phyloP scores from a whole-genome alignment of 2,329 filamentous ascomycete genomes.

The Pseudogymnoascus sp. region DNA sequence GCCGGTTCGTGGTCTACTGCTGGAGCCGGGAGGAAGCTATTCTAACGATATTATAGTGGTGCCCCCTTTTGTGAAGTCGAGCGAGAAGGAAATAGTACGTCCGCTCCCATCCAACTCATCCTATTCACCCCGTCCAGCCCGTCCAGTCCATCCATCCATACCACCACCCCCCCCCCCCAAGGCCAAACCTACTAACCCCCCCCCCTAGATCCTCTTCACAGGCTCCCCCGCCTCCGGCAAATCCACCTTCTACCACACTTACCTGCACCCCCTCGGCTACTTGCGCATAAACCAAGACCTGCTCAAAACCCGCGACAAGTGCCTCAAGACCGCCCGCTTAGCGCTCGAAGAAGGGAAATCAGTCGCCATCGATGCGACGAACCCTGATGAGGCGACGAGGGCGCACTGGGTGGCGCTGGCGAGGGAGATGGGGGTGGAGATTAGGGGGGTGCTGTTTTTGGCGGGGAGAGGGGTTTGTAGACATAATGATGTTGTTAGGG shows the following conservation, averaged over 20 bases:
- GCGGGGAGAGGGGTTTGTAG: slow-evolving; percentile 39
- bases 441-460: slow-evolving; percentile 50
- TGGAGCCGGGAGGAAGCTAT: not conserved
- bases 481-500: slow-evolving; percentile 81
- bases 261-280: slow-evolving; percentile 71
- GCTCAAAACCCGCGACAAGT: slow-evolving; percentile 64
- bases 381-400: slow-evolving; percentile 70
- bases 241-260: slow-evolving; percentile 77
- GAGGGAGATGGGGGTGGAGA: slow-evolving; percentile 58
- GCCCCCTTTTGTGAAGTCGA: not conserved
- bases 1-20: slow-evolving; percentile 12
- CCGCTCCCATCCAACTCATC: not conserved
- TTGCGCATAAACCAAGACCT: slow-evolving; percentile 83
- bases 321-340: slow-evolving; percentile 63
- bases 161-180: not conserved
- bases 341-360: slow-evolving; percentile 56
- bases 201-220: slow-evolving; percentile 59
- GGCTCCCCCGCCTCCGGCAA: slow-evolving; percentile 88
- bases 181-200: not conserved
- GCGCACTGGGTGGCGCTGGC: slow-evolving; percentile 73
- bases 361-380: slow-evolving; percentile 90
- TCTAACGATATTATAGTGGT: not conserved
- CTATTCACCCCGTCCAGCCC: not conserved
- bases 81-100: not conserved
- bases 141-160: not conserved